Conservation (phyloP, 2,329 filamentous ascomycete genomes). For the Sclerotinia nivalis region DNA sequence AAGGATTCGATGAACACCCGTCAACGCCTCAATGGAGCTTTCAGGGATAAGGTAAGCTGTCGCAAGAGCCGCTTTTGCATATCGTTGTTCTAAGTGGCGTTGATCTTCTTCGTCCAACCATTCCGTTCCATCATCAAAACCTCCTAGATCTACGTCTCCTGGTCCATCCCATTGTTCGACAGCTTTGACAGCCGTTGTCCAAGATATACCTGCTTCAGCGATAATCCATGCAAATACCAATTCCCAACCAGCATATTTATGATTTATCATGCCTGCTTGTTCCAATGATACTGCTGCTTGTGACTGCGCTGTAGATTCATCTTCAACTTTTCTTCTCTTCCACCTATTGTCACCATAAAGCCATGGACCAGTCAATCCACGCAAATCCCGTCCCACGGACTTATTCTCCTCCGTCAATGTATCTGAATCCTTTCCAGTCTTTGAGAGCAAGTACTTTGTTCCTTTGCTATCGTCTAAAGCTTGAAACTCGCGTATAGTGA, state of each 20-base stretch:
- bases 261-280: conserved; percentile 33
- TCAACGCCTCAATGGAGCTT: conserved; percentile 57
- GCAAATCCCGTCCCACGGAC: conserved; percentile 63
- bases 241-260: conserved; percentile 64
- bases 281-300: conserved; percentile 32
- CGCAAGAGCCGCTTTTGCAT: conserved; percentile 67
- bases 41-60: conserved; percentile 67
- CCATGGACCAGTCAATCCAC: conserved; percentile 72
- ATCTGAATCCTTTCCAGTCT: conserved; percentile 46
- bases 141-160: conserved; percentile 67
- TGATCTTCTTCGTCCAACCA: conserved; percentile 63
- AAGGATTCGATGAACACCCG: conserved; percentile 61
- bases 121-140: conserved; percentile 51
- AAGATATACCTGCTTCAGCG: conserved; percentile 57
- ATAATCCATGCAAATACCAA: conserved; percentile 68
- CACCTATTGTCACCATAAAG: conserved; percentile 65
- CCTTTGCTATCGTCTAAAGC: conserved; percentile 59
- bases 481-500: conserved; percentile 65
- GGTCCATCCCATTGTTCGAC: conserved; percentile 75
- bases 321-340: conserved; percentile 47
- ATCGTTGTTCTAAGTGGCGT: conserved; percentile 60
- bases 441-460: conserved; percentile 61
- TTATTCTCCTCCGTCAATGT: conserved; percentile 30
- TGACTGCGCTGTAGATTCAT: conserved; percentile 24
- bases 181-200: conserved; percentile 61